Evolutionary conservation across 1,284 basidiomycete species (phyloP), one percentile per base, ranked within the genome.

Genomic region (Sparassis latifolia): DNA sequence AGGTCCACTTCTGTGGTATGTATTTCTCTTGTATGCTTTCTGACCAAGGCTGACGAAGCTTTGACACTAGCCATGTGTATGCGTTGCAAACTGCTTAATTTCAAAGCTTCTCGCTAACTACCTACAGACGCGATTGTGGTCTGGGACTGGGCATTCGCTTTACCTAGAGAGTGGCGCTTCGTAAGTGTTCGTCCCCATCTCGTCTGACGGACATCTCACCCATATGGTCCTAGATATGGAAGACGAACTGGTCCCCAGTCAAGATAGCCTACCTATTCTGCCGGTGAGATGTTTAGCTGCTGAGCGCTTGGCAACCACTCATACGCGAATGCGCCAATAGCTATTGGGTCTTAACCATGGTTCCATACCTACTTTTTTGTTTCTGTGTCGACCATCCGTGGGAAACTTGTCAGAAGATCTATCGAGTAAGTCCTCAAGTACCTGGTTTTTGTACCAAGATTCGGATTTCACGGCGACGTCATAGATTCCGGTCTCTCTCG

Each of bases 1-100:
- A 89, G 69, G 75, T 87, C 63, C 86, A 86, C 72, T 89, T 89
- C 68, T 88, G 86, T 71, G 82, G 86, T 88, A 66, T 69, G 84
- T 79, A 52, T 7, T 42, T 30, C 27, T 49, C 33, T 41, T 39
- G 38, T 45, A n/a, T 20, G 10, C 5, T 41, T 6, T 20, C 20
- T 20, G 37, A 9, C 3, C 12, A 30, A 29, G 31, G 32, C 42
- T 52, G 63, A 55, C 54, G 56, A 50, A 55, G 55, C 55, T 58
- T n/a, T 9, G n/a, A 9, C 35, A 38, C 35, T 28, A 89, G 86
- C 85, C 60, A 87, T 88, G 84, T 89, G 86, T 88, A 76, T 65
- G 76, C 68, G 44, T 42, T 27, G 27, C 27, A 45, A 44, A 51
- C 47, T 54, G 51, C 54, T 43, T 51, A 47, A 51, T 33, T 52